phyloP scores from a whole-genome alignment of 129 eudicot genomes.

The Pulicaria dysenterica region DNA sequence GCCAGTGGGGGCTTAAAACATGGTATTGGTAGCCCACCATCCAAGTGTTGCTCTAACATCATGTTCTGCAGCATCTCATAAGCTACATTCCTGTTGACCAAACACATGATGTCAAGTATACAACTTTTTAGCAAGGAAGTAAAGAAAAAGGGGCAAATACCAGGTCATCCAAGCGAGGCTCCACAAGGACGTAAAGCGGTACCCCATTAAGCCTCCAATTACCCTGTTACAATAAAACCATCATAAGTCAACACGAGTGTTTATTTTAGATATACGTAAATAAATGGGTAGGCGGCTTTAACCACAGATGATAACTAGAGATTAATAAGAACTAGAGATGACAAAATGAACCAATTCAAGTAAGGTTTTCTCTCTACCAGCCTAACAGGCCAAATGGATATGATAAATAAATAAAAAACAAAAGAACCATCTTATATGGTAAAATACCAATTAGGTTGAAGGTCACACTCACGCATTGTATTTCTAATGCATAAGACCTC shows the following conservation, averaged over 20 bases:
- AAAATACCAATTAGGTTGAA: too few species aligned
- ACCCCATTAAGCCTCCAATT: slow-evolving; percentile 61
- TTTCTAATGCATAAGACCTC: neutral
- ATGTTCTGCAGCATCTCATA: slow-evolving; percentile 19
- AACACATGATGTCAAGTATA: neutral
- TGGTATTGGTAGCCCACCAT: slow-evolving; percentile 13
- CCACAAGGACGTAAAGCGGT: slow-evolving; percentile 83
- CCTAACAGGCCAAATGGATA: too few species aligned
- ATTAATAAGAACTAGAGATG: too few species aligned
- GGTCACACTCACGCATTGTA: neutral
- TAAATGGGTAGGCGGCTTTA: too few species aligned
- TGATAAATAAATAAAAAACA: too few species aligned
- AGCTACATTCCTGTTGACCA: slow-evolving; percentile 29
- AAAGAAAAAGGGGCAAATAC: slow-evolving; percentile 13
- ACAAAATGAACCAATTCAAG: too few species aligned
- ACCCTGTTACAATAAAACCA: slow-evolving; percentile 49
- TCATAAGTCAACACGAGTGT: neutral
- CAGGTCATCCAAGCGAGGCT: slow-evolving; percentile 71
- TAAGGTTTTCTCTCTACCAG: too few species aligned
- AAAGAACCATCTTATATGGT: too few species aligned
- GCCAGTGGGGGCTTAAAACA: neutral
- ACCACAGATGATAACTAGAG: too few species aligned
- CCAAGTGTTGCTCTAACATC: slow-evolving; percentile 10
- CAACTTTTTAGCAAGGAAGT: neutral
- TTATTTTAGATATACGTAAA: too few species aligned